Percentiles rank a stretch among this genome's conserved stretches.
These are phyloP conservation scores for Penicillium brasilianum DNA, from an alignment of 2,329 filamentous ascomycete genomes.

Conservation along the genomic window DNA sequence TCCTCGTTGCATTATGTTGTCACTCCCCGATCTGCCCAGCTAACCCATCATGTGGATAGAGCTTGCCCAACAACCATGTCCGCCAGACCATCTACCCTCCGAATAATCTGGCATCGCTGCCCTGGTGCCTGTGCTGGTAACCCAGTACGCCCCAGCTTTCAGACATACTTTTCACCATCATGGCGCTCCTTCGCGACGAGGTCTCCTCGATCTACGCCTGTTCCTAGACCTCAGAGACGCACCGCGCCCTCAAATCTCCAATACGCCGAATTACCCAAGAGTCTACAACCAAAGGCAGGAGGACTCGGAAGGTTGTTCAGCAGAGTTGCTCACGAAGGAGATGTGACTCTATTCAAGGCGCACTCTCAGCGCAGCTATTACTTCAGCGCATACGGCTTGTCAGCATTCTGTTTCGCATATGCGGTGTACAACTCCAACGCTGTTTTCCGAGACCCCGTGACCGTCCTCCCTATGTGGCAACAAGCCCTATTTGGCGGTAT, in stretches of 20 bases:
- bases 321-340: slow-evolving; percentile 60
- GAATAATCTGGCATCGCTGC: slow-evolving; percentile 35
- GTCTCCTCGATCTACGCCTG: slow-evolving; percentile 30
- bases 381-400: slow-evolving; percentile 63
- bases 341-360: slow-evolving; percentile 67
- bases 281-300: slow-evolving; percentile 14
- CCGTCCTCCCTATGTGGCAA: slow-evolving; percentile 62
- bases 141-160: slow-evolving; percentile 23
- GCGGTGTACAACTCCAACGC: slow-evolving; percentile 58
- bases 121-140: slow-evolving; percentile 26
- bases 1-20: not conserved
- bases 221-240: slow-evolving; percentile 18
- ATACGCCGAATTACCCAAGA: slow-evolving; percentile 4
- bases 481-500: slow-evolving; percentile 62
- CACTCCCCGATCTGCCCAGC: slow-evolving; percentile 5
- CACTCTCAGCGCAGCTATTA: slow-evolving; percentile 69
- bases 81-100: slow-evolving; percentile 34
- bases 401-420: slow-evolving; percentile 59
- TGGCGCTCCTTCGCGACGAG: slow-evolving; percentile 41
- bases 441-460: slow-evolving; percentile 56
- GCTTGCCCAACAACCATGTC: slow-evolving; percentile 36
- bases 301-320: slow-evolving; percentile 56
- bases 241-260: slow-evolving; percentile 2
- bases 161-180: slow-evolving; percentile 18
- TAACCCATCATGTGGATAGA: slow-evolving; percentile 21